phyloP scores from a whole-genome alignment of 2,329 filamentous ascomycete genomes.

The Xylaria sp. region DNA sequence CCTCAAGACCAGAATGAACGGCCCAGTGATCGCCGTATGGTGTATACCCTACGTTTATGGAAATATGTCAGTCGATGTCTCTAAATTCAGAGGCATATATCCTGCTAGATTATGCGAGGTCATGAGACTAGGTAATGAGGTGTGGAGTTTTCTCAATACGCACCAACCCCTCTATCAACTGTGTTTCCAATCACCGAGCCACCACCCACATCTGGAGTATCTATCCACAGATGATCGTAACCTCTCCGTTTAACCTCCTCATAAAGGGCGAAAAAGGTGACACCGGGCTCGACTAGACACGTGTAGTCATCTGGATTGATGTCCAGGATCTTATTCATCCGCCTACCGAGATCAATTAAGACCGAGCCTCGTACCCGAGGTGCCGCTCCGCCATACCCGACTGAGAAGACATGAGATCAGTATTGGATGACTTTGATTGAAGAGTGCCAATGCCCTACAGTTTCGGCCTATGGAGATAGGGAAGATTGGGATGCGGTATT shows the following conservation, averaged over 20 bases:
- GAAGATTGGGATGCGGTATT: constrained; percentile 45
- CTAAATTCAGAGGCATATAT: background rate
- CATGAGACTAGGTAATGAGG: background rate
- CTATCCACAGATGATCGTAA: constrained; percentile 57
- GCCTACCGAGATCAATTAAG: constrained; percentile 62
- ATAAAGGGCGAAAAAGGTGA: constrained; percentile 63
- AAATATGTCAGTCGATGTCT: background rate
- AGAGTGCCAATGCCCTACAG: constrained; percentile 40
- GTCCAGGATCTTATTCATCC: constrained; percentile 65
- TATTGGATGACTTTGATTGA: constrained; percentile 2
- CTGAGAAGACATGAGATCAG: constrained; percentile 35
- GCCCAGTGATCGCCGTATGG: constrained; percentile 58
- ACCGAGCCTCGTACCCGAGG: constrained; percentile 64
- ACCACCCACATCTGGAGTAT: constrained; percentile 56
- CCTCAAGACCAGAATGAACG: constrained; percentile 56
- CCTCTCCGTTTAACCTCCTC: constrained; percentile 56
- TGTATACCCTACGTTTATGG: constrained; percentile 53
- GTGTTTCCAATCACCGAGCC: constrained; percentile 60
- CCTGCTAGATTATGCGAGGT: background rate
- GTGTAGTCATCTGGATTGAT: constrained; percentile 62
- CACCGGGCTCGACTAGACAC: constrained; percentile 66
- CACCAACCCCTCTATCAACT: constrained; percentile 54
- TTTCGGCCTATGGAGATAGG: constrained; percentile 49
- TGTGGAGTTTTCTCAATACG: background rate
- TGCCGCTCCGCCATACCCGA: constrained; percentile 66